Base-by-base conservation (phyloP, 2,329 filamentous ascomycete genomes). In the Claviceps fusiformis region DNA sequence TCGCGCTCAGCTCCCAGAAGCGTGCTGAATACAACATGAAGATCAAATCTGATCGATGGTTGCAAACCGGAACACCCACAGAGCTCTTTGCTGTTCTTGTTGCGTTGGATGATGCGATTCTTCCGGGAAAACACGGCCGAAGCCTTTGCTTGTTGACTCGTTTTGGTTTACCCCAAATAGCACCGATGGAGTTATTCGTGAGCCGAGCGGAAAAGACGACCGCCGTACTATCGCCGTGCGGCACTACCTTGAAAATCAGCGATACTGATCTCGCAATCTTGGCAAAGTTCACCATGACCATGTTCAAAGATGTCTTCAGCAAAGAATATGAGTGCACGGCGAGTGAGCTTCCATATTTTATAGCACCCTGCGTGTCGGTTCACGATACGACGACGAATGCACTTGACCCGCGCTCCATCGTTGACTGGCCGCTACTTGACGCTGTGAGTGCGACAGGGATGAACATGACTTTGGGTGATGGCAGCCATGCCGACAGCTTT, bases 221-320 rank as follows among this genome's bases (percentile, higher is more conserved):
- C 0, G 78, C 88, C 1, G 66, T 75, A 2, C 78, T 79, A 10
- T 64, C 73, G 0, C 67, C 75, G 0, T 59, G 85, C 1, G 53
- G 63, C 0, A 61, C 58, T 0, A 63, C 74, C 0, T 60, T 90
- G 0, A 11, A 68, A 0, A 59, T 82, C 0, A 67, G 70, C 0
- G 61, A 71, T 0, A 63, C 70, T 0, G 64, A 74, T 1, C 59
- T 89, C 0, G 68, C 77, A 0, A 66, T 72, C 1, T 66, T 97
- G n/a, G 83, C 82, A 0, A 69, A 67, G 0, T 95, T 93, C 65
- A 95, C 88, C 0, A 71, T 95, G 45, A 76, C 79, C 5, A 69
- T 95, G 0, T 96, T 95, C 67, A 72, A 80, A 17, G 89, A 97
- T 61, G 74, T 96, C 0, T 97, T 95, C 72, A 92, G 90, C 68